These are phyloP conservation scores for Debaryomycetaceae sp. DNA, from an alignment of 1,139 yeast genomes.

Conservation along the genomic window DNA sequence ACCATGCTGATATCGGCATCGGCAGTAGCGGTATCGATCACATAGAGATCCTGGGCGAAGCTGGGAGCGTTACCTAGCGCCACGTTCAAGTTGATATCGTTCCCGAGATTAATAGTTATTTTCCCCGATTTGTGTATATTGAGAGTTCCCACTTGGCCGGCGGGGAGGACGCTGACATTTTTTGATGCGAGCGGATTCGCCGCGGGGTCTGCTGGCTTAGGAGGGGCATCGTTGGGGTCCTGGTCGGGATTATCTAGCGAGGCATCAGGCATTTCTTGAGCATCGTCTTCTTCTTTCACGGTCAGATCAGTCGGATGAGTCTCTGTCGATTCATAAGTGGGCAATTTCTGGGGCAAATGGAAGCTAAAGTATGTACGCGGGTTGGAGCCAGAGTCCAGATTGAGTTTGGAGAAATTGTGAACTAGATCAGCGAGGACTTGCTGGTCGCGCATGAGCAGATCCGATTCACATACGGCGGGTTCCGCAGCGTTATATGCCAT, in stretches of 20 bases:
- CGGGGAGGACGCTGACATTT: constrained; percentile 1
- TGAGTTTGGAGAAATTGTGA: constrained; percentile 14
- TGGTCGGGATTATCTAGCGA: no score
- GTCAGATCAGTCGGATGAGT: constrained; percentile 5
- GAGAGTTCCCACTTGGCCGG: constrained; percentile 60
- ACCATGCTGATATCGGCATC: constrained; percentile 9
- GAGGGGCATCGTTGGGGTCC: background rate
- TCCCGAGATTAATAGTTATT: constrained; percentile 63
- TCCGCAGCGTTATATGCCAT: constrained; percentile 21
- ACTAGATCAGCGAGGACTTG: constrained; percentile 18
- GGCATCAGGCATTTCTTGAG: constrained; percentile 2
- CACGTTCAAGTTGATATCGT: constrained; percentile 52
- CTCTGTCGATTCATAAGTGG: constrained; percentile 18
- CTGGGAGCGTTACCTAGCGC: constrained; percentile 62
- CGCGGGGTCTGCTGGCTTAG: constrained; percentile 7
- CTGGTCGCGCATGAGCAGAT: constrained; percentile 23
- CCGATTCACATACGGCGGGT: constrained; percentile 22
- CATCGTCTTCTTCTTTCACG: background rate
- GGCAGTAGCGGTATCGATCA: constrained; percentile 27
- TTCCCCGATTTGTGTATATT: constrained; percentile 77
- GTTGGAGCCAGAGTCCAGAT: constrained; percentile 4
- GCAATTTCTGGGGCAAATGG: constrained; percentile 65
- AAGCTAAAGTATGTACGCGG: constrained; percentile 33
- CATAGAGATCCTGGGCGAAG: constrained; percentile 67
- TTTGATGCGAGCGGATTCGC: constrained; percentile 1